These are phyloP conservation scores for Tremella yokohamensis DNA, from an alignment of 768 basidiomycete genomes.

Conservation along the genomic window DNA sequence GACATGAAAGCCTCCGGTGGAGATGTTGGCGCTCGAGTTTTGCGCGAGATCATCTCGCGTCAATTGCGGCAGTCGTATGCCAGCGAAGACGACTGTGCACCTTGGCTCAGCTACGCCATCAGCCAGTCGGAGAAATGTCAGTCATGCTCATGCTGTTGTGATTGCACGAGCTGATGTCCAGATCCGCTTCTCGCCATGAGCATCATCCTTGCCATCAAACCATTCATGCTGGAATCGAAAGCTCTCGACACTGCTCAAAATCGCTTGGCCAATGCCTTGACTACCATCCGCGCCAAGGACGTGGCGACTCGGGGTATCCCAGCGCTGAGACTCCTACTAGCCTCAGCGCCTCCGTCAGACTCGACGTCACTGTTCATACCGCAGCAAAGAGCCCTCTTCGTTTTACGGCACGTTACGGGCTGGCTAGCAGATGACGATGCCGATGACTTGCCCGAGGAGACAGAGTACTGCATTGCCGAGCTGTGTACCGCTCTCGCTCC, in stretches of 20 bases:
- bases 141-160: constrained; percentile 28
- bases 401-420: constrained; percentile 75
- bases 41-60: constrained; percentile 61
- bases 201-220: constrained; percentile 62
- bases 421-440: constrained; percentile 66
- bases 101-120: constrained; percentile 71
- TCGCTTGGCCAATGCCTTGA: constrained; percentile 76
- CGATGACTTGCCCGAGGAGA: constrained; percentile 63
- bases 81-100: constrained; percentile 64
- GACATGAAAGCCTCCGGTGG: constrained; percentile 11
- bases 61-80: constrained; percentile 60
- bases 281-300: constrained; percentile 63
- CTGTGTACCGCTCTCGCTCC: constrained; percentile 75
- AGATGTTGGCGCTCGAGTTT: constrained; percentile 57
- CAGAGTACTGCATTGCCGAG: constrained; percentile 72
- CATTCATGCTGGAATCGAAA: constrained; percentile 60
- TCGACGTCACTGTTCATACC: constrained; percentile 80
- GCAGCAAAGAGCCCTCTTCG: constrained; percentile 76
- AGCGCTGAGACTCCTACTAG: constrained; percentile 65
- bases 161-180: constrained; percentile 41
- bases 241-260: constrained; percentile 62
- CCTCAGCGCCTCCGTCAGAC: constrained; percentile 71
- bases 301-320: constrained; percentile 69
- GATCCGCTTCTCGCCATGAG: constrained; percentile 69
- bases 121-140: constrained; percentile 63